A percentile compares a stretch with the other conserved stretches of the same genome.
Conservation (phyloP, 2,329 filamentous ascomycete genomes). For the Botryosphaeria dothidea region DNA sequence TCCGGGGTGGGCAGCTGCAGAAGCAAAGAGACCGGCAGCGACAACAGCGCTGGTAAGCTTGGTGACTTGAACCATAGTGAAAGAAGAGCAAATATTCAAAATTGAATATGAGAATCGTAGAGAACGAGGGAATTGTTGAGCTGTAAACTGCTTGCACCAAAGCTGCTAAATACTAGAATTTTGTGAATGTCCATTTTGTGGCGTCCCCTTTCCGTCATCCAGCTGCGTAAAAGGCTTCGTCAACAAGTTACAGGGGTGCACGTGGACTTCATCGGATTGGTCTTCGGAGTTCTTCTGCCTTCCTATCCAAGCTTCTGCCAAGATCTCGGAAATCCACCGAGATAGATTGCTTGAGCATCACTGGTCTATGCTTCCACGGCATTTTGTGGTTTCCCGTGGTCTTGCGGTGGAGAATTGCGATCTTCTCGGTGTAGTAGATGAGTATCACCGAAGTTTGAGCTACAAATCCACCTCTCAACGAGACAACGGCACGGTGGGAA, state of each 20-base stretch:
- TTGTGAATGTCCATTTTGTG: no score
- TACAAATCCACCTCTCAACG: no score
- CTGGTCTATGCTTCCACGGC: neutral
- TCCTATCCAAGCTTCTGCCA: slow-evolving; percentile 1
- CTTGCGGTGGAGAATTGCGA: no score
- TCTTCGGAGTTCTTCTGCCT: neutral
- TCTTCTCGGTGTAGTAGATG: no score
- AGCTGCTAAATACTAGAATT: neutral
- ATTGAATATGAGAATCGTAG: neutral
- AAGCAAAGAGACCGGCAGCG: slow-evolving; percentile 24
- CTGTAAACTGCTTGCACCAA: neutral
- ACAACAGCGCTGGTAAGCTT: slow-evolving; percentile 26
- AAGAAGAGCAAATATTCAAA: neutral
- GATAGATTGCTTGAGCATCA: neutral
- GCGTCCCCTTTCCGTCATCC: neutral
- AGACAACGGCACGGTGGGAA: no score
- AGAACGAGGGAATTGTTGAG: neutral
- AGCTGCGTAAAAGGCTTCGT: slow-evolving; percentile 5
- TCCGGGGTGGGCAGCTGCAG: slow-evolving; percentile 32
- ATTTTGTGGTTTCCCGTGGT: no score
- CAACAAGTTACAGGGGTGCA: slow-evolving; percentile 10
- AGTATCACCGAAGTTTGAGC: no score
- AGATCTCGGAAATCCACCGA: neutral
- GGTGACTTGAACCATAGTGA: slow-evolving; percentile 27
- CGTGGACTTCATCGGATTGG: neutral